Base-by-base conservation (phyloP, 805 yeast species). In the Cyberlindnera nakhonratchasimensis region DNA sequence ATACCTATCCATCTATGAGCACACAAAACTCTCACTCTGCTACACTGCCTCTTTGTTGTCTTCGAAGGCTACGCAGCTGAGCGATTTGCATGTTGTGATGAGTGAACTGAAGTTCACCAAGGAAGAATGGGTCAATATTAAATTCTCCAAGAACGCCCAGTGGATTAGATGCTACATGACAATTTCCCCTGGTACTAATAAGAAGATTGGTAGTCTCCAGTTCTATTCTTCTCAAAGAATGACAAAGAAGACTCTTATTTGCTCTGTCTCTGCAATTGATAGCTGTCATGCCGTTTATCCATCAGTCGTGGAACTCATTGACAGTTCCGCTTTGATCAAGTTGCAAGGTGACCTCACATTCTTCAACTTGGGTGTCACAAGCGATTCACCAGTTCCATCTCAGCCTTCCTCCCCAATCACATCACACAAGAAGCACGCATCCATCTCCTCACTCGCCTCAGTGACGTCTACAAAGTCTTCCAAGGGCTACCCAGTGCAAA, bases 1-100 rank as follows among this genome's bases (percentile, higher is more conserved):
- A 26, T 63, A 71, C 37, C 58, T 81, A 35, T 62, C 82, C n/a
- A 75, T 72, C 48, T 81, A 66, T 54, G 88, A 81, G 59, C 72
- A 66, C 51, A 67, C 70, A 16, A 71, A 75, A 36, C 64, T 81
- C 40, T 79, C 75, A 53, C 83, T 80, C 59, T 72, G 80, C 17
- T 81, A 74, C 54, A 80, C 86, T 0, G 88, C 85, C 6, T 83
- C 80, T 3, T 61, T 80, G 25, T 59, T 81, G 25, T 75, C 83
- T 8, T 61, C 76, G 8, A 79, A 76, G 50, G 87, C 82, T 1
- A 66, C 78, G 3, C 58, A 65, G 39, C 66, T 81, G 42, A 67
- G 75, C 3, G 88, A 81, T 55, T 69, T 80, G 31, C 77, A 79
- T 52, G 75, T 80, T 2, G 63, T 81, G 16, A 63, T 81, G 48